Evolutionary conservation across 441 rosid genomes (phyloP).

Genomic region (Euphorbia neoarborescens): DNA sequence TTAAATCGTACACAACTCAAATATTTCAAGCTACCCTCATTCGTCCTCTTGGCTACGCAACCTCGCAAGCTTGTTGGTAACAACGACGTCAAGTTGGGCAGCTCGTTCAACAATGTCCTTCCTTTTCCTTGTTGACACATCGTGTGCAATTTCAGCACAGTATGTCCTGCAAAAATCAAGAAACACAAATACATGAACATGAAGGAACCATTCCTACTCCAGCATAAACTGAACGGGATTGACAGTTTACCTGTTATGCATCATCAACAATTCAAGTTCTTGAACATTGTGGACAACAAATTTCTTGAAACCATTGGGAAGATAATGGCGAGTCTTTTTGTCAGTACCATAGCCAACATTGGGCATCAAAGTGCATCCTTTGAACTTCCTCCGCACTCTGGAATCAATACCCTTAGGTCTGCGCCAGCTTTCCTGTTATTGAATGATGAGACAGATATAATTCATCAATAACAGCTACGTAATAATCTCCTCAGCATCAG

Average conservation of each 20-base stretch:
- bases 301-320: constrained; percentile 83
- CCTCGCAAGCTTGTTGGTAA: constrained; percentile 76
- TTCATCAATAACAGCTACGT: too few species aligned
- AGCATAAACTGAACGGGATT: not conserved
- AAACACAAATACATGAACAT: not conserved
- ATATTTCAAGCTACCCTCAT: constrained; percentile 20
- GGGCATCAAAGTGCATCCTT: constrained; percentile 86
- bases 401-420: constrained; percentile 91
- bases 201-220: not conserved
- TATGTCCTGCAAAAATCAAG: constrained; percentile 40
- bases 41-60: constrained; percentile 83
- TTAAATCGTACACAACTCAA: not conserved
- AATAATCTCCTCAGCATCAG: too few species aligned
- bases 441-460: not conserved
- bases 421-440: constrained; percentile 58
- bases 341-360: constrained; percentile 81
- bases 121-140: constrained; percentile 69
- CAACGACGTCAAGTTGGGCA: constrained; percentile 67
- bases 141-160: constrained; percentile 81
- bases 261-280: constrained; percentile 81
- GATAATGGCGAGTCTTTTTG: constrained; percentile 75
- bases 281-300: constrained; percentile 60
- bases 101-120: constrained; percentile 84
- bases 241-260: constrained; percentile 69
- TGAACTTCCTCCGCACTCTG: constrained; percentile 73